Base-by-base conservation (phyloP, 2,329 filamentous ascomycete species). In the Camillea tinctor region DNA sequence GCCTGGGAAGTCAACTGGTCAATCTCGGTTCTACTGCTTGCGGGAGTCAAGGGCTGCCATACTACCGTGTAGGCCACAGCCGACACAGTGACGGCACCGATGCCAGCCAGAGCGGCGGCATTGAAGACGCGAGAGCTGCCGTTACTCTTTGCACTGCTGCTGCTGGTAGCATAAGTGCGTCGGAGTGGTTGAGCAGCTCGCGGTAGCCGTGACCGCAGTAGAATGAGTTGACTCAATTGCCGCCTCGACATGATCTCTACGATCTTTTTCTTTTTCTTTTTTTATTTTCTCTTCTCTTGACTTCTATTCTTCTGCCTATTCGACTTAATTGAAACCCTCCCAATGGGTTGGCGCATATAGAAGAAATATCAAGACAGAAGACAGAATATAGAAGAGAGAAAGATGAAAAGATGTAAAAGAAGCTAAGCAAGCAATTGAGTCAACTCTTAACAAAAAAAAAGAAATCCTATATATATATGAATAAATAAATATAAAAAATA, bases 1-100 rank as follows among this genome's bases (percentile, higher is more conserved):
- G 78, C 73, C 81, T 85, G 68, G 22, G 62, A 22, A 23, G 44
- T 26, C 6, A 49, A 19, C 40, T 44, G 49, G 60, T 71, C 63
- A 70, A 67, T 66, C 67, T 55, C 21, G 36, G n/a, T 53, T 52
- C 48, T 54, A 19, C 51, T 15, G 9, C 17, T 1, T 36, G 50
- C 11, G 24, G 21, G 30, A 30, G 24, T 21, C 24, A 6, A 8
- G 36, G 52, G 23, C n/a, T 22, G 48, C 53, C 30, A 49, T 68
- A 72, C 70, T 67, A 71, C 69, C 53, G 61, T 55, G 54, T 66
- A 70, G 26, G 59, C 55, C 56, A 66, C 30, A 44, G 63, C 60
- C 17, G 69, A 64, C 55, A 68, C 54, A 48, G 67, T 63, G 11
- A 50, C 49, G 11, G 57, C 49, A 20, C 62, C 67, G 59, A 67